Conservation (phyloP, 495 filamentous ascomycete species). For the Xylaria bambusicola region DNA sequence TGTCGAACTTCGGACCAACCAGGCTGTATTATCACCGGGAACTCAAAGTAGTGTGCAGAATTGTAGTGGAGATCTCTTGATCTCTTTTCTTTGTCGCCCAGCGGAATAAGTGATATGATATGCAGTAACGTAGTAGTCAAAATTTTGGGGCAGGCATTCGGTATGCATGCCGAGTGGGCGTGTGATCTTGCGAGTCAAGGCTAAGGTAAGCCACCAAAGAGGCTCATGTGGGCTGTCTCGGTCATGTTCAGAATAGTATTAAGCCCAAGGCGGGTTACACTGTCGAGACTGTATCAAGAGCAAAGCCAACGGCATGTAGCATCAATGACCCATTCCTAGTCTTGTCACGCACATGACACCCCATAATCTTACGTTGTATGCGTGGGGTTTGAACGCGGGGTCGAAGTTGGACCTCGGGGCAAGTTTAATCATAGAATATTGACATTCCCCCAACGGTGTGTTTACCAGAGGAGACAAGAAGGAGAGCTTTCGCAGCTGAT, state of each 20-base stretch:
- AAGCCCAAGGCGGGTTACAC: background rate
- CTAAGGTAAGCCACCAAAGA: background rate
- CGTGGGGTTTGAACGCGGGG: conserved; percentile 10
- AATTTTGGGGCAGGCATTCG: background rate
- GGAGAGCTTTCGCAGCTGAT: background rate
- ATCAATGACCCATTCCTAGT: background rate
- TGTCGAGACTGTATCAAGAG: background rate
- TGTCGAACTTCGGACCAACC: too few species aligned
- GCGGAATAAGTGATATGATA: background rate
- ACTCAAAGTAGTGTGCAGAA: too few species aligned
- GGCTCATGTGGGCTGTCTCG: conserved; percentile 11
- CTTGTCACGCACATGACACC: background rate
- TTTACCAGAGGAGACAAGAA: background rate
- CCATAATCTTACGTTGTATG: background rate
- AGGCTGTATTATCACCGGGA: too few species aligned
- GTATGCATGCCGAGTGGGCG: background rate
- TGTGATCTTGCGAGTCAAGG: conserved; percentile 7
- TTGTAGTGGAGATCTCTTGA: too few species aligned
- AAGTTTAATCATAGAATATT: background rate
- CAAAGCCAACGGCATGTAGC: conserved; percentile 3
- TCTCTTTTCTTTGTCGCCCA: background rate
- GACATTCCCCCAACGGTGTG: too few species aligned
- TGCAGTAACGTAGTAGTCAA: background rate
- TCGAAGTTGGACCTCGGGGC: background rate
- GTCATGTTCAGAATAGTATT: conserved; percentile 5